phyloP scores from a whole-genome alignment of 2,329 filamentous ascomycete genomes.

The Neoarthrinium moseri region DNA sequence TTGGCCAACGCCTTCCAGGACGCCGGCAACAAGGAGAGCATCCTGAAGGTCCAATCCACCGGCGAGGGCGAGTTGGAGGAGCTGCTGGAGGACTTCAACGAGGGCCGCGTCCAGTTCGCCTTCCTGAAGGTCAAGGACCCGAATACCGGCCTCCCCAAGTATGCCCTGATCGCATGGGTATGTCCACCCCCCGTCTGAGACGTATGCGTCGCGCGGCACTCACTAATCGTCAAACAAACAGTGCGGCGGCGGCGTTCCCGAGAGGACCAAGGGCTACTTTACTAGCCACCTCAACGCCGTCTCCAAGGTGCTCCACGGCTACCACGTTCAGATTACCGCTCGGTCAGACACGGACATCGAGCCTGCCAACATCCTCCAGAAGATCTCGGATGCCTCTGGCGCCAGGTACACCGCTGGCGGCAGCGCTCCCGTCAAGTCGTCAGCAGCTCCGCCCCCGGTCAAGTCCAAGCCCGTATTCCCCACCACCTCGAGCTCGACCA shows the following conservation, averaged over 20 bases:
- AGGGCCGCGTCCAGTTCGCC: constrained; percentile 94
- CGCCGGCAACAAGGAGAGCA: constrained; percentile 81
- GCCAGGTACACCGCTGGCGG: constrained; percentile 83
- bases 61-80: constrained; percentile 91
- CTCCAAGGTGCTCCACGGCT: constrained; percentile 90
- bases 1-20: constrained; percentile 93
- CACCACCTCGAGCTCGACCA: constrained; percentile 59
- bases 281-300: constrained; percentile 90
- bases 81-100: constrained; percentile 92
- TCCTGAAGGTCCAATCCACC: constrained; percentile 89
- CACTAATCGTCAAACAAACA: constrained; percentile 11
- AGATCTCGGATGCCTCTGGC: constrained; percentile 91
- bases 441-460: constrained; percentile 65
- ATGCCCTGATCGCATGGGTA: constrained; percentile 87
- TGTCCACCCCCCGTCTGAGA: constrained; percentile 1
- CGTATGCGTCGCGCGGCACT: too few relatives aligned
- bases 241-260: constrained; percentile 97
- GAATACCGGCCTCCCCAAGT: constrained; percentile 86
- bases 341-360: constrained; percentile 87
- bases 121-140: constrained; percentile 96
- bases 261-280: constrained; percentile 97
- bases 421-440: constrained; percentile 46
- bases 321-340: constrained; percentile 96
- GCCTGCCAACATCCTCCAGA: constrained; percentile 84
- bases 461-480: constrained; percentile 92